Conservation (phyloP, 164 flowering plant genomes). For the Taxillus chinensis region DNA sequence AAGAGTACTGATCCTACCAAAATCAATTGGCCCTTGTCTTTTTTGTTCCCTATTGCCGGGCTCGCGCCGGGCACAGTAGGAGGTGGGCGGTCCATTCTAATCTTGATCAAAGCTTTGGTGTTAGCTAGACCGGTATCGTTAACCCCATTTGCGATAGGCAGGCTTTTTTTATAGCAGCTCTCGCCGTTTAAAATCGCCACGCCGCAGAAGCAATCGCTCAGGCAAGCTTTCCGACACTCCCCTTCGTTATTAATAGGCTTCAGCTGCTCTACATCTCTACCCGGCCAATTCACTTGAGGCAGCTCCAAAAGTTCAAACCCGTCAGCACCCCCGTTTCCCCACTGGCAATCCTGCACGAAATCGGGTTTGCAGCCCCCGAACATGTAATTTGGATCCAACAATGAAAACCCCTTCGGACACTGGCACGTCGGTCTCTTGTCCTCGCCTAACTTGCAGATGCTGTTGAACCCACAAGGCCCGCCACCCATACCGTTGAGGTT, state of each 20-base stretch:
- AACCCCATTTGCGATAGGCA: constrained; percentile 10
- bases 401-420: constrained; percentile 24
- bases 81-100: neutral
- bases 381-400: constrained; percentile 23
- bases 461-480: neutral
- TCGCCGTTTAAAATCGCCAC: constrained; percentile 1
- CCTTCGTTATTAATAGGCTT: constrained; percentile 7
- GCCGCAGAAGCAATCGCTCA: constrained; percentile 22
- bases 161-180: constrained; percentile 7
- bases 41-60: neutral
- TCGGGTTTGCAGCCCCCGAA: constrained; percentile 24
- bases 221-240: constrained; percentile 23
- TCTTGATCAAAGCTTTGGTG: neutral
- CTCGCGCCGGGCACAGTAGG: neutral
- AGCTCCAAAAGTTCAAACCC: constrained; percentile 6
- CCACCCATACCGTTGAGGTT: neutral
- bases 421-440: constrained; percentile 20
- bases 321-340: neutral
- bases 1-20: neutral
- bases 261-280: constrained; percentile 14
- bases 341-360: constrained; percentile 14
- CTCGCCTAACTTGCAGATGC: neutral
- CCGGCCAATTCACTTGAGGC: constrained; percentile 22
- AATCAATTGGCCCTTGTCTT: neutral
- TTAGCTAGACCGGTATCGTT: neutral